Evolutionary conservation across 768 basidiomycete species (phyloP), one percentile per base, ranked within the genome.

Genomic region (Cytidiella melzeri): DNA sequence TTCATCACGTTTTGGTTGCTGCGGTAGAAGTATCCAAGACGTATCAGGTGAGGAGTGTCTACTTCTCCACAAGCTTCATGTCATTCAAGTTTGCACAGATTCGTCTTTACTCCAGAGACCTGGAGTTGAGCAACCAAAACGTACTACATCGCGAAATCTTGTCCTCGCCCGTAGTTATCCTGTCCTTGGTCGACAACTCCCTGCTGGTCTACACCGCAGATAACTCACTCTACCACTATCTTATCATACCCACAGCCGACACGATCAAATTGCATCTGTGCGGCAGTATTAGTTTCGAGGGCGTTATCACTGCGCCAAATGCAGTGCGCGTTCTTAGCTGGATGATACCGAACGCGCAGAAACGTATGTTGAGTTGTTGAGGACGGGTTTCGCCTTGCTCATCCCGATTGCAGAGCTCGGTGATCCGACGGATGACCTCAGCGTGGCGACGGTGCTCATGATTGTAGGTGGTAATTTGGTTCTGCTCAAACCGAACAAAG

Each of bases 371-470:
- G 13, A 18, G 18, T 38, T 39, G 25, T 30, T 42, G 19, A 23
- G 18, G 26, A 12, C 10, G 41, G n/a, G 10, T 3, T 21, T 15
- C 2, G 54, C 26, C 42, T 47, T 48, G 44, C 45, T 52, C 55
- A 19, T 58, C 39, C 20, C 47, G 42, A 25, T n/a, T 40, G 45
- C 43, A 97, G 94, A 90, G 61, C 75, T 97, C 7, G 96, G 96
- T 12, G 93, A 99, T 68, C 93, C 95, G 9, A 83, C 82, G 1
- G 87, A 93, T 53, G 95, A 98, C 61, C 77, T 97, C 7, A 77
- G 92, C 25, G 88, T 92, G 6, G 96, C 96, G 3, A 97, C 92
- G 7, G 92, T 98, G 38, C 74, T 98, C 44, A 92, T 99, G 81
- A 84, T 99, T 51, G 89, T 96, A 20, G 92, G 93, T 25, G 92